phyloP scores from a whole-genome alignment of 768 basidiomycete genomes.

The Pleurotus citrinopileatus region DNA sequence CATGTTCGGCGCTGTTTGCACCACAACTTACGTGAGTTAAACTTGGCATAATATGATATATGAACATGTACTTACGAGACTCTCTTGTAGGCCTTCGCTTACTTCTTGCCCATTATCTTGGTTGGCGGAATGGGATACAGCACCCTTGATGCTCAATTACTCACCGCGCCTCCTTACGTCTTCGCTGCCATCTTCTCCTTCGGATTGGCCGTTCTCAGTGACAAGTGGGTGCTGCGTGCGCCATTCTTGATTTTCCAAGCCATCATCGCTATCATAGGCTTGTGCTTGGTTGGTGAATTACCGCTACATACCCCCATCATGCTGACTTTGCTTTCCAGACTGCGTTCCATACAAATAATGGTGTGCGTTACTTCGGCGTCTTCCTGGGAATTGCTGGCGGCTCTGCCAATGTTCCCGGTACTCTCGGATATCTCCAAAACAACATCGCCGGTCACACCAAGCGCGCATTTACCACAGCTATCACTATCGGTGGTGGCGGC shows the following conservation, averaged over 20 bases:
- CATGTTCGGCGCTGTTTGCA: slow-evolving; percentile 29
- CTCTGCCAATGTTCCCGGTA: not conserved
- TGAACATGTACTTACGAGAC: not conserved
- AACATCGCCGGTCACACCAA: slow-evolving; percentile 34
- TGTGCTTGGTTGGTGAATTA: not conserved
- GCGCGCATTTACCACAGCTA: slow-evolving; percentile 36
- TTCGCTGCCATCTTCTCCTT: slow-evolving; percentile 32
- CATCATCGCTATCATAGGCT: slow-evolving; percentile 28
- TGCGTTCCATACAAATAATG: slow-evolving; percentile 8
- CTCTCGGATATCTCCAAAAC: slow-evolving; percentile 17
- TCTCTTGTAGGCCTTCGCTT: slow-evolving; percentile 16
- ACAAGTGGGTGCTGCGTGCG: slow-evolving; percentile 31
- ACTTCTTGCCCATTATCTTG: slow-evolving; percentile 33
- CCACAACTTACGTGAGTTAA: slow-evolving; percentile 32
- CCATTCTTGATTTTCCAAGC: slow-evolving; percentile 30
- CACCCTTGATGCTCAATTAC: slow-evolving; percentile 25
- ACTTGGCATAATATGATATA: not conserved
- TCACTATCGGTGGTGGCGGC: slow-evolving; percentile 32
- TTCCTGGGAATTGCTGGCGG: slow-evolving; percentile 25
- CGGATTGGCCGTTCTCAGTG: slow-evolving; percentile 35
- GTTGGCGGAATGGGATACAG: slow-evolving; percentile 28
- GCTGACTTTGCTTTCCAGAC: not conserved
- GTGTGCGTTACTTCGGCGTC: slow-evolving; percentile 27
- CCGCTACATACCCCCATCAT: not conserved
- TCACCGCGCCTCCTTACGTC: slow-evolving; percentile 33